Base-by-base conservation (phyloP, 305 asterid genomes). In the Fraxinus latifolia region DNA sequence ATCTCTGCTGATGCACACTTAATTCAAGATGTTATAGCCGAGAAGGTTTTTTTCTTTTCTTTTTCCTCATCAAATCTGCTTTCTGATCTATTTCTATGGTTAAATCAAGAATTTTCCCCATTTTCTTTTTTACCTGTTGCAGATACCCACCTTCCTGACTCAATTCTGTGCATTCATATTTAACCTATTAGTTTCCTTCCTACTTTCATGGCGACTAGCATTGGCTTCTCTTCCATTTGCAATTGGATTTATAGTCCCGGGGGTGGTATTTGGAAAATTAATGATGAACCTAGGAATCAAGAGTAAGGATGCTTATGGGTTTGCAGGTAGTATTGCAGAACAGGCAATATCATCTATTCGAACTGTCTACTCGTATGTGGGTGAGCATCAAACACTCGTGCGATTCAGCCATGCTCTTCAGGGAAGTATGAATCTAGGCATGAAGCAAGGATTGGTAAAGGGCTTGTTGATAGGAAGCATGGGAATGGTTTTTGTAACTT, bases 401-500 rank as follows among this genome's bases (percentile, higher is more conserved):
- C 85, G 85, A 78, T 94, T 92, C 88, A 80, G 93, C 83, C 78
- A 19, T 7, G 91, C 91, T 37, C 94, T 94, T 78, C 85, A 85
- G 72, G 84, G 83, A 76, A 90, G 93, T 55, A 79, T 82, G 90
- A 84, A 84, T 2, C 88, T 93, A 1, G 97, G 98, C 1, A 86
- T 93, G 70, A 93, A 86, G 77, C 91, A 87, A 82, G 98, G 98
- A 3, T 58, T 91, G 6, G 83, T 91, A 19, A 93, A 94, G 84
- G 98, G 97, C 36, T 32, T 91, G 44, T 83, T 93, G 96, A 93
- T 93, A 17, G 98, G 98, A 60, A 93, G 97, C 89, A 90, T 87
- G 85, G 98, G 94, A 67, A 87, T 88, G 27, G 83, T 91, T 74
- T 94, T 85, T 62, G 92, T 89, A 14, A 82, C 95, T 3, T 94